Evolutionary conservation across 306 rosid genomes (phyloP).

Genomic region (Canavalia ensiformis): DNA sequence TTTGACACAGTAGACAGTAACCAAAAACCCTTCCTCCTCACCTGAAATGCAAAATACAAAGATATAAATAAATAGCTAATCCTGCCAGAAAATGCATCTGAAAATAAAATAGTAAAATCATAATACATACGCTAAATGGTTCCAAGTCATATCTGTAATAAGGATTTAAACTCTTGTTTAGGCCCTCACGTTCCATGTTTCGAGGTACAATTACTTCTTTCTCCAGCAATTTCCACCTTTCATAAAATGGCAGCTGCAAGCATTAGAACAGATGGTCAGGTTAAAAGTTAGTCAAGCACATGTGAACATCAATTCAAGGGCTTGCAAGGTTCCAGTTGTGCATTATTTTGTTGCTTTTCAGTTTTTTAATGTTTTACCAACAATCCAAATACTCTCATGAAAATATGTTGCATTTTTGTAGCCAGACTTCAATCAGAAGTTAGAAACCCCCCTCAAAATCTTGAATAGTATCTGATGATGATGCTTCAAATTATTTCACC

Average conservation of each 20-base stretch:
- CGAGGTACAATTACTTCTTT: slow-evolving; percentile 98
- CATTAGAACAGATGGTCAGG: slow-evolving; percentile 44
- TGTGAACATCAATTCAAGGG: slow-evolving; percentile 27
- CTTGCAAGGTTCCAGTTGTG: slow-evolving; percentile 10
- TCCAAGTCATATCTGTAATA: slow-evolving; percentile 93
- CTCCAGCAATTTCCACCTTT: slow-evolving; percentile 97
- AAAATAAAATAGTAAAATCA: slow-evolving; percentile 35
- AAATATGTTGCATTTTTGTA: neutral
- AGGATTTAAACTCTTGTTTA: slow-evolving; percentile 70
- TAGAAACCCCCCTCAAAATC: neutral
- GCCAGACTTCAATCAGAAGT: slow-evolving; percentile 22
- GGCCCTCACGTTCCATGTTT: slow-evolving; percentile 82
- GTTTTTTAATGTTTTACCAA: slow-evolving; percentile 1
- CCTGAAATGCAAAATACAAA: slow-evolving; percentile 61
- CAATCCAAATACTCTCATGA: slow-evolving; percentile 11
- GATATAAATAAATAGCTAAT: slow-evolving; percentile 39
- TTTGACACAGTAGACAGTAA: slow-evolving; percentile 89
- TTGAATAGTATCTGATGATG: neutral
- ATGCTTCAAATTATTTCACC: slow-evolving; percentile 27
- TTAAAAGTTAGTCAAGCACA: slow-evolving; percentile 31
- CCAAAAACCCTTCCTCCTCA: slow-evolving; percentile 99
- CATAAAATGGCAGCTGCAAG: slow-evolving; percentile 91
- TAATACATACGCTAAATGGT: slow-evolving; percentile 85
- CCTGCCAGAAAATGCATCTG: slow-evolving; percentile 39
- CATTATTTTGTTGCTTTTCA: neutral